phyloP scores from a whole-genome alignment of 2,329 filamentous ascomycete genomes.

The Pseudogymnoascus sp. region DNA sequence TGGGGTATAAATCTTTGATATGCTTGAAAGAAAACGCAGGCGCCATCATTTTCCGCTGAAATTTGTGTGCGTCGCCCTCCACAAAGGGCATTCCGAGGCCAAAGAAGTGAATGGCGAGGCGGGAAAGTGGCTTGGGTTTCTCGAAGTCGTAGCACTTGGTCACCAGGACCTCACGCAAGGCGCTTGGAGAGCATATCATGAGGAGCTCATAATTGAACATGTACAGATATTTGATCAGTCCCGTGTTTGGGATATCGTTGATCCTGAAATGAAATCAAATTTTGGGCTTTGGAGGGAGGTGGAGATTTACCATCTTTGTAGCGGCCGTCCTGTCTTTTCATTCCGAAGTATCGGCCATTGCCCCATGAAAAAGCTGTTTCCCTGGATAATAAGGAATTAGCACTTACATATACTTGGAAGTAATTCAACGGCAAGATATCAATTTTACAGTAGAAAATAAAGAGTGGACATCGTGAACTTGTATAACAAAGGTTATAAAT shows the following conservation, averaged over 20 bases:
- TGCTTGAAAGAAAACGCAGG: slow-evolving; percentile 79
- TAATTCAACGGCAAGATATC: background rate
- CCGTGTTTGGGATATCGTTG: slow-evolving; percentile 55
- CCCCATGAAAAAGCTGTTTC: slow-evolving; percentile 37
- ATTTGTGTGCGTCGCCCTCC: slow-evolving; percentile 82
- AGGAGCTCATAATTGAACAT: slow-evolving; percentile 56
- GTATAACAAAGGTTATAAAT: background rate
- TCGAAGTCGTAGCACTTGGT: slow-evolving; percentile 62
- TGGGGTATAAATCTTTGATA: slow-evolving; percentile 73
- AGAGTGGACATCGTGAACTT: background rate
- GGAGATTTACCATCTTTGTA: slow-evolving; percentile 30
- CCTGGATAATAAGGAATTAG: slow-evolving; percentile 18
- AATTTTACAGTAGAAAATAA: background rate
- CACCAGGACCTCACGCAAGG: slow-evolving; percentile 59
- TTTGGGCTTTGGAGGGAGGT: slow-evolving; percentile 39
- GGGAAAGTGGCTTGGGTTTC: slow-evolving; percentile 53
- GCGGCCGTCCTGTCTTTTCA: slow-evolving; percentile 32
- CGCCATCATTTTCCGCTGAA: slow-evolving; percentile 68
- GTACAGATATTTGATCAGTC: slow-evolving; percentile 58
- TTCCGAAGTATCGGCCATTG: slow-evolving; percentile 32
- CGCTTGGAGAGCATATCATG: slow-evolving; percentile 52
- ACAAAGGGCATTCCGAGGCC: slow-evolving; percentile 68
- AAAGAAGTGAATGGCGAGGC: slow-evolving; percentile 39
- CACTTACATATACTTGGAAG: background rate
- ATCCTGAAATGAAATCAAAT: slow-evolving; percentile 34